Evolutionary conservation across 208 protist species (phyloP), one percentile per base, ranked within the genome.

Genomic region (Herpetomonas tarakana): DNA sequence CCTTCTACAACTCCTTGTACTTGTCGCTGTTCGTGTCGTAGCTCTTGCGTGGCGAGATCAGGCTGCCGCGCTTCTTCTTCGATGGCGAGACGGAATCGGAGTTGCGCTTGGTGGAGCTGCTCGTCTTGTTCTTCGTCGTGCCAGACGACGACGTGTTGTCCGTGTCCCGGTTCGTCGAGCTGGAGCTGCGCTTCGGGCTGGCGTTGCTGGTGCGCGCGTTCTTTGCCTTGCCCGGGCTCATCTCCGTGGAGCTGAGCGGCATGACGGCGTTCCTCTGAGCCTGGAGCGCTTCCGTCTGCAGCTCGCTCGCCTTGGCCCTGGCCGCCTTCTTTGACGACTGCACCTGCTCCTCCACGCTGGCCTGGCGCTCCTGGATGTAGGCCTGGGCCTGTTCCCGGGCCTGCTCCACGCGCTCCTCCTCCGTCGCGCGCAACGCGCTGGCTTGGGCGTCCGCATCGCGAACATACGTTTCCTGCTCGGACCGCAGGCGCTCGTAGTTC

Each of bases 11-110:
- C 35, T 41, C 35, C 9, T 14, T n/a, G 3, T 61, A 62, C 28
- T 60, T 51, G 28, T 61, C 45, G 57, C 46, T 16, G 38, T 51
- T 58, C 51, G 52, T 52, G 19, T 58, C 65, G 9, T 41, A 18
- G 9, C 9, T 18, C 35, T 41, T 41, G 14, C 35, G 35, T 6
- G 35, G 35, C 35, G 35, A 41, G 9, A 41, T 6, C 0, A 46
- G 24, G 31, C 49, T 54, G 21, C 26, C 2, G 28, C 29, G 46
- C 49, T 57, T 65, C 16, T 35, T 30, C 21, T 62, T 39, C 29
- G 57, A 26, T 2, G 57, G 52, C 1, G 57, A 46, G 45, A 41
- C 35, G 14, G 6, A 18, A 6, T 41, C 35, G 35, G 9, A 18
- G 35, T 30, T 24, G 45, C 29, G 45, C 46, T 41, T 39, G 7